Conservation (phyloP, 352 stramenopile genomes). For the Pythium vanterpoolii region DNA sequence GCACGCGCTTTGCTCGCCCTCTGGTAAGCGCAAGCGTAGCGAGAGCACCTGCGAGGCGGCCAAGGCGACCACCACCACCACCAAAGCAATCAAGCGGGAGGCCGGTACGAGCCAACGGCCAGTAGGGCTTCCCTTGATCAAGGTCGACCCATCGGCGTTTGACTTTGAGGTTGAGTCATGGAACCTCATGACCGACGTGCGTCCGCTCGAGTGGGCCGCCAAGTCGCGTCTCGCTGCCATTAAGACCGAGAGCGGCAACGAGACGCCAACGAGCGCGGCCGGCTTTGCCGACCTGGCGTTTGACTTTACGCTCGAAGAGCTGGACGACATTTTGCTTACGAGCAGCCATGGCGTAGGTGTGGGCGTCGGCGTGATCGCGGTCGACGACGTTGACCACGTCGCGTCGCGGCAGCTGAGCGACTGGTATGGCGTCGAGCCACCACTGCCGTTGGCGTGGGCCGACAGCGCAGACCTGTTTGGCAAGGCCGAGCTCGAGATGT, state of each 20-base stretch:
- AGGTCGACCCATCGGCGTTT: slow-evolving; percentile 19
- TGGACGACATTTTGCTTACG: slow-evolving; percentile 27
- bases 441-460: slow-evolving; percentile 10
- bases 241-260: slow-evolving; percentile 26
- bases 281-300: slow-evolving; percentile 20
- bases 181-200: slow-evolving; percentile 21
- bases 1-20: not conserved
- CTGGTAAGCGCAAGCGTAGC: slow-evolving; percentile 21
- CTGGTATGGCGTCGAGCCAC: slow-evolving; percentile 17
- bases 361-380: not conserved
- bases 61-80: not conserved
- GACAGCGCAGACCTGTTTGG: slow-evolving; percentile 19
- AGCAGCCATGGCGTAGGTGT: not conserved
- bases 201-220: slow-evolving; percentile 20
- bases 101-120: not conserved
- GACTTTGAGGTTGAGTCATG: slow-evolving; percentile 29
- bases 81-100: slow-evolving; percentile 19
- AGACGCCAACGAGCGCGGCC: slow-evolving; percentile 23
- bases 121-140: slow-evolving; percentile 5
- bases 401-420: slow-evolving; percentile 13
- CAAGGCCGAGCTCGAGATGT: slow-evolving; percentile 27
- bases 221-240: slow-evolving; percentile 15
- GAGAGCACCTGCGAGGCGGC: slow-evolving; percentile 13
- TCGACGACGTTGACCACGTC: not conserved
- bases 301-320: slow-evolving; percentile 29